These are phyloP conservation scores for Wickerhamomyces canadensis DNA, from an alignment of 805 yeast species.

Conservation along the genomic window DNA sequence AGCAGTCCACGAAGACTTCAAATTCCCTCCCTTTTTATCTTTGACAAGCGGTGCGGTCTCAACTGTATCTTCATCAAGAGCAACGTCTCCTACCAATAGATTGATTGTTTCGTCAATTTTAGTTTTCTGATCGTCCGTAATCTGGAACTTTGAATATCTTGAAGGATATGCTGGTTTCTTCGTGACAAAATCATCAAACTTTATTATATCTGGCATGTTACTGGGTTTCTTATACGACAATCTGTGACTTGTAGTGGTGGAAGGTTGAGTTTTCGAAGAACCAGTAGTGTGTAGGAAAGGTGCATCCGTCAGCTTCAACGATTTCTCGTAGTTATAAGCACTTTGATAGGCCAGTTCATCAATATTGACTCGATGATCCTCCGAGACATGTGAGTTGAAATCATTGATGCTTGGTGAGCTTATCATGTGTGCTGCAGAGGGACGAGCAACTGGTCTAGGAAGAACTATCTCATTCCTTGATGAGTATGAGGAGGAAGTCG, in stretches of 20 bases:
- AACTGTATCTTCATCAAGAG: neutral
- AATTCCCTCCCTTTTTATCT: slow-evolving; percentile 9
- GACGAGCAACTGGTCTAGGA: neutral
- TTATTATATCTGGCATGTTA: slow-evolving; percentile 17
- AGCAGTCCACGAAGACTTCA: slow-evolving; percentile 4
- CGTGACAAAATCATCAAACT: slow-evolving; percentile 21
- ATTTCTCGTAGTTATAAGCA: slow-evolving; percentile 52
- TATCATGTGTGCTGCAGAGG: slow-evolving; percentile 2
- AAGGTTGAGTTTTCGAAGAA: no score
- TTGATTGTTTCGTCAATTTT: slow-evolving; percentile 16
- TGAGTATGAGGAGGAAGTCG: no score
- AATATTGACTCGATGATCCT: slow-evolving; percentile 36
- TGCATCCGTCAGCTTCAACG: no score
- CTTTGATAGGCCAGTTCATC: slow-evolving; percentile 50
- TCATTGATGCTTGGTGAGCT: slow-evolving; percentile 12
- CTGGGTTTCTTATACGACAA: slow-evolving; percentile 1
- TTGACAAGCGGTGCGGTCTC: neutral
- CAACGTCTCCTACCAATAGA: slow-evolving; percentile 10
- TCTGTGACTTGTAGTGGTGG: neutral
- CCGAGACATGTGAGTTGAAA: slow-evolving; percentile 31
- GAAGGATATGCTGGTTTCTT: slow-evolving; percentile 6
- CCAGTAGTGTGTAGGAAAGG: no score
- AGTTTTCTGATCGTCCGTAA: slow-evolving; percentile 14
- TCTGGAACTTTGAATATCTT: slow-evolving; percentile 17
- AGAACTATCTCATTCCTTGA: slow-evolving; percentile 2